Percentiles rank a stretch among this genome's conserved stretches.
phyloP scores from a whole-genome alignment of 345 rosid genomes.

The Gossypium mustelinum region DNA sequence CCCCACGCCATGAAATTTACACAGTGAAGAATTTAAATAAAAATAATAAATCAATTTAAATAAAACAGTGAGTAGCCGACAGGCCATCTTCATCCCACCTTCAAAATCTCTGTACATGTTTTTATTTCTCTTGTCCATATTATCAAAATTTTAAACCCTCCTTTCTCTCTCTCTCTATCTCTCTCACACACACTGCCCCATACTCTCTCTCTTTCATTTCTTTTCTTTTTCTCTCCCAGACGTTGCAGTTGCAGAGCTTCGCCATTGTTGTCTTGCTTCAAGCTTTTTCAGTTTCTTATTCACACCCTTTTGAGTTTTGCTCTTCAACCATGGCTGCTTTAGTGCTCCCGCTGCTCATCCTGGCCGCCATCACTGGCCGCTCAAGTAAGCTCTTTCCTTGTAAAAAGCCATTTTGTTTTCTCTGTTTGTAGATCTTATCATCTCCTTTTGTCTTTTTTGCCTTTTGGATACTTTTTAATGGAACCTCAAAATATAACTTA shows the following conservation, averaged over 20 bases:
- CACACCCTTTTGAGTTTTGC: background rate
- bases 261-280: background rate
- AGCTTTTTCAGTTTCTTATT: background rate
- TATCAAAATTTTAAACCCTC: too few relatives aligned
- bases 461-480: background rate
- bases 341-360: slow-evolving; percentile 33
- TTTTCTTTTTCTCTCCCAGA: background rate
- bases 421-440: background rate
- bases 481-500: too few relatives aligned
- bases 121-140: background rate
- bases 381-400: slow-evolving; percentile 38
- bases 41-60: too few relatives aligned
- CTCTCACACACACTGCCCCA: too few relatives aligned
- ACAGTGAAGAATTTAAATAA: too few relatives aligned
- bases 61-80: background rate
- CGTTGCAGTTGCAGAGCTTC: too few relatives aligned
- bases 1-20: too few relatives aligned
- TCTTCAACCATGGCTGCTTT: slow-evolving; percentile 35
- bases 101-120: background rate
- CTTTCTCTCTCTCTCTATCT: background rate
- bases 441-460: background rate
- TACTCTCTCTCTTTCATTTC: background rate
- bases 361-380: slow-evolving; percentile 39
- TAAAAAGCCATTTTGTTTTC: background rate
- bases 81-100: slow-evolving; percentile 9